Evolutionary conservation across 257 asterid species (phyloP), one percentile per base, ranked within the genome.

Genomic region (Avicennia marina): DNA sequence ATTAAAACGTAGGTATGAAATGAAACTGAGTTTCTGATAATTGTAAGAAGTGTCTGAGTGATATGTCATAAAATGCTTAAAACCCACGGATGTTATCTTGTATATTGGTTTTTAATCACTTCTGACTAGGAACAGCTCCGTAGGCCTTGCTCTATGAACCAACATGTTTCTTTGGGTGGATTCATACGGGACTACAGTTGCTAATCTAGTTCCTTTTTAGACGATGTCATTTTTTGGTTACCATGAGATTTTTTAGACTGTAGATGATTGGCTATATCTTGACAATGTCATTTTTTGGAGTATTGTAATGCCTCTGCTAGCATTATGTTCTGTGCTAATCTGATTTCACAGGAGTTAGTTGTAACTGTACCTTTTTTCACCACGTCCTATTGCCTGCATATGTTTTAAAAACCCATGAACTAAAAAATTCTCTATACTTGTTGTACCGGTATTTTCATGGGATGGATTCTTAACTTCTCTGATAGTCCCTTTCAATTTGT

Each of bases 401-500:
- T 11, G 32, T 31, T 27, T 18, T 27, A 48, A 56, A 56, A 5
- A 11, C 10, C 20, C 17, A 33, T 16, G 18, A 10, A 60, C 27
- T 11, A 21, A 16, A 7, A n/a, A 2, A 16, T 39, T 22, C n/a
- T 26, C 19, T 22, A 33, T 20, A 59, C 50, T 5, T 4, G 18
- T 13, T 39, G 33, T 17, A 13, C 7, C 15, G n/a, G 10, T n/a
- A 19, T 53, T 19, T 19, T 42, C 2, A 29, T 25, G 19, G 16
- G 19, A 8, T 32, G 25, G 21, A 34, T 11, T 10, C 8, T 42
- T 54, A 6, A 7, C 42, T 3, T 25, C 16, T 20, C 12, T 72
- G 65, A 40, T 41, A 19, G 34, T 48, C 17, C 38, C 24, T 36
- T 53, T 21, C 3, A 11, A 56, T 15, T 38, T 67, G 39, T 24